Percentiles rank a stretch among this genome's conserved stretches.
Evolutionary conservation across 2,329 filamentous ascomycete genomes (phyloP).

Genomic region (Ophiostoma quercus): DNA sequence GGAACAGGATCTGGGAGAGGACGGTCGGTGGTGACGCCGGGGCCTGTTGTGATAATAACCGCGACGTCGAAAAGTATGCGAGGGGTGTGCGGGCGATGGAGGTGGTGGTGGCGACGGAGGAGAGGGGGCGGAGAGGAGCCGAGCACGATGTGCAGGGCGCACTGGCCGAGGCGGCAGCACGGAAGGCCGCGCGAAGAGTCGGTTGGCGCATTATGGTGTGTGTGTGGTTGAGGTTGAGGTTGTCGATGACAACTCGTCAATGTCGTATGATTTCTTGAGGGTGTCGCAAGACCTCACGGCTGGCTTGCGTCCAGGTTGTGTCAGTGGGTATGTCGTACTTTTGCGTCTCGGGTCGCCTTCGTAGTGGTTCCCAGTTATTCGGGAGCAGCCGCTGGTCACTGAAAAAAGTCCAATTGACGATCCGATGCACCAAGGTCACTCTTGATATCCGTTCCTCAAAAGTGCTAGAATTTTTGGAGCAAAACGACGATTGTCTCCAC

Average conservation of each 20-base stretch:
- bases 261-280: not conserved
- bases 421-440: not conserved
- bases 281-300: not conserved
- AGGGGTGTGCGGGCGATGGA: constrained; percentile 1
- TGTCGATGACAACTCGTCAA: not conserved
- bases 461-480: constrained; percentile 6
- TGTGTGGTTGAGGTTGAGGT: not conserved
- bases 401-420: constrained; percentile 5
- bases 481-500: not conserved
- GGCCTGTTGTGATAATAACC: constrained; percentile 1
- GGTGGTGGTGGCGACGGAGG: not conserved
- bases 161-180: constrained; percentile 11
- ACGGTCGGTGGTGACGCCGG: not conserved
- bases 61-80: constrained; percentile 15
- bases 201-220: constrained; percentile 18
- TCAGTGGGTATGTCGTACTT: not conserved
- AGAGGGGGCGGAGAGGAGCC: not conserved
- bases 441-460: not conserved
- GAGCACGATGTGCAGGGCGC: not conserved
- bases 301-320: not conserved
- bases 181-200: constrained; percentile 16
- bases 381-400: not conserved
- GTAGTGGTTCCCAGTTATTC: not conserved
- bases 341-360: not conserved
- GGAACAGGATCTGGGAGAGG: constrained; percentile 19